Conservation (phyloP, 108 stramenopile genomes). For the Hondaea fermentalgiana region DNA sequence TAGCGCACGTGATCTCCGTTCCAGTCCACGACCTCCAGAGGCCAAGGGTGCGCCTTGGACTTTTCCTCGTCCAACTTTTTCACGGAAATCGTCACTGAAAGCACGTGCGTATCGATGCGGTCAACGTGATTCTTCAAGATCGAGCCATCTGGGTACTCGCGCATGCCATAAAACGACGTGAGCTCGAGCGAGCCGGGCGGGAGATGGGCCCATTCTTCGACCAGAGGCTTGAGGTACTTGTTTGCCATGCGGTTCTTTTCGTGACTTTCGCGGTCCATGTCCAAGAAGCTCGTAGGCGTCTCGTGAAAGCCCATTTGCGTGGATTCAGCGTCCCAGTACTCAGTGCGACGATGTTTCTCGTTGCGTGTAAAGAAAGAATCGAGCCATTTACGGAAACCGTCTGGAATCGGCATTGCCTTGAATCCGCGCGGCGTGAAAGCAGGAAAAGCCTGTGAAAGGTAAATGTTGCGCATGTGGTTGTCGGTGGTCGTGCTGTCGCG, state of each 20-base stretch:
- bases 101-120: conserved; percentile 5
- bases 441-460: not conserved
- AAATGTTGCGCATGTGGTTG: conserved; percentile 1
- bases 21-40: not conserved
- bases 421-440: not conserved
- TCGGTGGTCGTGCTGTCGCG: not conserved
- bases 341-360: not conserved
- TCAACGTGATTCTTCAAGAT: conserved; percentile 9
- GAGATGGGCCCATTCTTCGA: not conserved
- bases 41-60: not conserved
- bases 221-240: not conserved
- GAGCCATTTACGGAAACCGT: not conserved
- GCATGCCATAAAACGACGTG: not conserved
- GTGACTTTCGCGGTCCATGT: not conserved
- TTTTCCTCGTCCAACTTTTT: conserved; percentile 3
- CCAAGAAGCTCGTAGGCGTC: not conserved
- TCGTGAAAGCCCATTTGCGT: not conserved
- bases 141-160: not conserved
- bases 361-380: not conserved
- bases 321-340: not conserved
- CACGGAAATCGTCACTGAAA: not conserved
- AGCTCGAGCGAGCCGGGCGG: not conserved
- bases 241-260: not conserved
- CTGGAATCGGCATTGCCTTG: conserved; percentile 1
- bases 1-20: not conserved